phyloP scores from a whole-genome alignment of 768 basidiomycete genomes.

The Calocybe indica region DNA sequence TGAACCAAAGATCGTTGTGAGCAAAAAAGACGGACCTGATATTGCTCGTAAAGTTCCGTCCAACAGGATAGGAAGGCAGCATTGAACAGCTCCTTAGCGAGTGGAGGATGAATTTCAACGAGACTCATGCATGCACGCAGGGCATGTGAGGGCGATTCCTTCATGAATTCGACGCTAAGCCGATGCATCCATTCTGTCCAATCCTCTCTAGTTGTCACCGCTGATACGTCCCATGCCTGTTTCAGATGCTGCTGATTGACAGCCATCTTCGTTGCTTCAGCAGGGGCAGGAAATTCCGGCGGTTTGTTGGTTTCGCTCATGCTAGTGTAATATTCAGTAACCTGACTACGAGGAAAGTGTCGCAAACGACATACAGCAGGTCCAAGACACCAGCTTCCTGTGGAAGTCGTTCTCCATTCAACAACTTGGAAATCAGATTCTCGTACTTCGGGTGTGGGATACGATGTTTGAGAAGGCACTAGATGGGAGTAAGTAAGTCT shows the following conservation, averaged over 20 bases:
- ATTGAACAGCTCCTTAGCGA: constrained; percentile 94
- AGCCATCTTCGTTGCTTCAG: constrained; percentile 82
- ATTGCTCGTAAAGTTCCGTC: constrained; percentile 92
- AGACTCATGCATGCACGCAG: constrained; percentile 92
- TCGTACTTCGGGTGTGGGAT: constrained; percentile 85
- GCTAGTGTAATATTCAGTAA: constrained; percentile 18
- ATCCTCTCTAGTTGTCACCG: constrained; percentile 72
- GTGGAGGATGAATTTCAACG: constrained; percentile 84
- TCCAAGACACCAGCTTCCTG: constrained; percentile 78
- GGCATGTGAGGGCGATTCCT: constrained; percentile 97
- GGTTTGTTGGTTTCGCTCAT: constrained; percentile 54
- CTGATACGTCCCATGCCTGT: constrained; percentile 90
- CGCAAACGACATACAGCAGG: constrained; percentile 38
- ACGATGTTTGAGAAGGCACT: constrained; percentile 74
- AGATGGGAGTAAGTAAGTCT: background rate
- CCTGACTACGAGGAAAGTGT: background rate
- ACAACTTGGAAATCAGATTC: constrained; percentile 76
- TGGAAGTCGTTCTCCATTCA: constrained; percentile 88
- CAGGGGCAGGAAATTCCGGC: constrained; percentile 74
- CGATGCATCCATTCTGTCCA: constrained; percentile 96
- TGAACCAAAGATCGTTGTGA: constrained; percentile 3
- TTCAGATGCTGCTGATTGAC: constrained; percentile 98
- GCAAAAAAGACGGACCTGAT: constrained; percentile 56
- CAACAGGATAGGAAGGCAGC: constrained; percentile 98
- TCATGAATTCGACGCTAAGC: constrained; percentile 93